phyloP scores from a whole-genome alignment of 805 yeast genomes.

The Zygosaccharomyces lentus region DNA sequence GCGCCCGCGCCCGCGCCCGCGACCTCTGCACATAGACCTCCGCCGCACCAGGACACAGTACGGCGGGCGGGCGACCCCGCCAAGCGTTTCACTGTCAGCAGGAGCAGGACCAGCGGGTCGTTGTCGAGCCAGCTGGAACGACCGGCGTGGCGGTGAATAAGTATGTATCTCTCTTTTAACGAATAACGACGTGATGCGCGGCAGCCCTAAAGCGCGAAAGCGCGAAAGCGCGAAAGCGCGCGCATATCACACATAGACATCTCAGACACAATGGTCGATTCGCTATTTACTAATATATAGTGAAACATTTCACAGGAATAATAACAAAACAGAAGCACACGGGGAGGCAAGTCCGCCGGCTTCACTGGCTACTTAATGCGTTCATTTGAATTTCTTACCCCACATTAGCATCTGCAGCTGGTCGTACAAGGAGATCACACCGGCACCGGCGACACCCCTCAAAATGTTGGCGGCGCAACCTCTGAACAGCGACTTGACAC shows the following conservation, averaged over 20 bases:
- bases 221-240: no score
- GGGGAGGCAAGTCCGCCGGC: no score
- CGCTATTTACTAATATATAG: conserved; percentile 7
- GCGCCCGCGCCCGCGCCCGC: no score
- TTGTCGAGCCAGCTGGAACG: conserved; percentile 10
- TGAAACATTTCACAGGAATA: conserved; percentile 13
- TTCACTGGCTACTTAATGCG: no score
- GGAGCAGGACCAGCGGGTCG: conserved; percentile 17
- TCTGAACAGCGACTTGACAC: conserved; percentile 86
- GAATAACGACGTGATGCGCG: background rate
- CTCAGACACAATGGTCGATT: conserved; percentile 3
- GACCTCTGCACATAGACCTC: no score
- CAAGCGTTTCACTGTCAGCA: conserved; percentile 10
- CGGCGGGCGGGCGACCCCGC: background rate
- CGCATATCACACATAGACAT: background rate
- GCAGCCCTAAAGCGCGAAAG: no score
- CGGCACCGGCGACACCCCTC: conserved; percentile 99
- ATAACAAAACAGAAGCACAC: conserved; percentile 12
- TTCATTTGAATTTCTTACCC: conserved; percentile 83
- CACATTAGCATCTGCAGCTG: conserved; percentile 85
- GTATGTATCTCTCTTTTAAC: conserved; percentile 1
- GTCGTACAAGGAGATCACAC: conserved; percentile 94
- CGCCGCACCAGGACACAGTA: no score
- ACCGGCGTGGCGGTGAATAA: conserved; percentile 16
- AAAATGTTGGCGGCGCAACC: conserved; percentile 98